Percentiles rank a stretch among this genome's conserved stretches.
Conservation (phyloP, 2,329 filamentous ascomycete species). For the Pseudofabraea citricarpa region DNA sequence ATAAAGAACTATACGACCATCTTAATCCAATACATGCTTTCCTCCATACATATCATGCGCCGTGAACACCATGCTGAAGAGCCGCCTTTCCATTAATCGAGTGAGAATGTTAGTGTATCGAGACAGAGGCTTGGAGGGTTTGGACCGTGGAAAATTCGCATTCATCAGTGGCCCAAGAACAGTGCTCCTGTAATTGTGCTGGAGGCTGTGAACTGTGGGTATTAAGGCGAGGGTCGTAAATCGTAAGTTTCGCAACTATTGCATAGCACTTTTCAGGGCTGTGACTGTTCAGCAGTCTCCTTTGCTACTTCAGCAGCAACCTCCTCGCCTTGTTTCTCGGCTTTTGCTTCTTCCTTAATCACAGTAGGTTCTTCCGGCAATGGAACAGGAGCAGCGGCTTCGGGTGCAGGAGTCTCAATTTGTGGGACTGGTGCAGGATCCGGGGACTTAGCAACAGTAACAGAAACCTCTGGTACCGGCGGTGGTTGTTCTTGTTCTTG, state of each 20-base stretch:
- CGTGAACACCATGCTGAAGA: not conserved
- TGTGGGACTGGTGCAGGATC: slow-evolving; percentile 2
- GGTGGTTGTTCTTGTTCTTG: slow-evolving; percentile 4
- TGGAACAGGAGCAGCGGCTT: slow-evolving; percentile 24
- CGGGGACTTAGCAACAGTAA: slow-evolving; percentile 26
- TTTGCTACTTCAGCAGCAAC: slow-evolving; percentile 14
- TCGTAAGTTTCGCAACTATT: too few species aligned
- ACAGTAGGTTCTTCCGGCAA: slow-evolving; percentile 25
- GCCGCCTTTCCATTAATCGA: not conserved
- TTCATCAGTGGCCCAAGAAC: too few species aligned
- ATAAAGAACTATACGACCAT: too few species aligned
- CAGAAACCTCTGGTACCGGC: slow-evolving; percentile 19
- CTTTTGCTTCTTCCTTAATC: slow-evolving; percentile 27
- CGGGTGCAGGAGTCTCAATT: not conserved
- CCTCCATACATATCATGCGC: too few species aligned
- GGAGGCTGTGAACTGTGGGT: too few species aligned
- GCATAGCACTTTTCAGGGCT: too few species aligned
- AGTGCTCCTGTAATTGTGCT: too few species aligned
- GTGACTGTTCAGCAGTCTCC: slow-evolving; percentile 6
- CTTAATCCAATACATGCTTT: too few species aligned
- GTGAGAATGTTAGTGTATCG: too few species aligned
- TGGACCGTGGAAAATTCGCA: too few species aligned
- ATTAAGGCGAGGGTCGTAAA: too few species aligned
- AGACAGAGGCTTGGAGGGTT: too few species aligned
- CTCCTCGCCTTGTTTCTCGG: slow-evolving; percentile 23